Conservation (phyloP, 1,284 basidiomycete species). For the Flammula alnicola region DNA sequence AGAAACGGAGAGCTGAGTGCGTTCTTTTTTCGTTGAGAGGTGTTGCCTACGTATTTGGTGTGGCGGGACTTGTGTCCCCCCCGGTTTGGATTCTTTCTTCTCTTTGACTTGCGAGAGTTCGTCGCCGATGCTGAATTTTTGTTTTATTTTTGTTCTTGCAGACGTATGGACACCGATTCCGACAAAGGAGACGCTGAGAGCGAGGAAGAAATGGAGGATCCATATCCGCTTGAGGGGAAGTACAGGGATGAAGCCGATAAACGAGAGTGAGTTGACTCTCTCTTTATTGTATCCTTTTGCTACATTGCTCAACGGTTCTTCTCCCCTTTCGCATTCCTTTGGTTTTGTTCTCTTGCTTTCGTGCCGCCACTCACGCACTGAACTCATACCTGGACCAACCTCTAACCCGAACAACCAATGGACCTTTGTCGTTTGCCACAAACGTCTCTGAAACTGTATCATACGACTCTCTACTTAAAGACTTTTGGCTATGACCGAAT, state of each 20-base stretch:
- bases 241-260: conserved; percentile 86
- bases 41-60: no score
- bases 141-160: conserved; percentile 10
- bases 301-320: background rate
- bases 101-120: background rate
- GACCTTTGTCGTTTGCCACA: no score
- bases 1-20: conserved; percentile 48
- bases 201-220: conserved; percentile 52
- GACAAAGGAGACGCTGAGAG: conserved; percentile 64
- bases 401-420: no score
- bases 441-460: no score
- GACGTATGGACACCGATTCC: conserved; percentile 49
- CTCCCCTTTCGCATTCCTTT: conserved; percentile 1
- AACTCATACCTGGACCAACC: no score
- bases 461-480: conserved; percentile 51
- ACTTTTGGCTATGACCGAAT: conserved; percentile 79
- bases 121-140: conserved; percentile 2
- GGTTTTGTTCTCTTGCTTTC: background rate
- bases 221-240: conserved; percentile 90
- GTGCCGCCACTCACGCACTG: no score
- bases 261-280: conserved; percentile 61
- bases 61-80: no score
- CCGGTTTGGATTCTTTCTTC: conserved; percentile 2
- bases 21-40: conserved; percentile 27
- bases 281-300: background rate